Base-by-base conservation (phyloP, 2,329 filamentous ascomycete species). In the Colletotrichum sp. region DNA sequence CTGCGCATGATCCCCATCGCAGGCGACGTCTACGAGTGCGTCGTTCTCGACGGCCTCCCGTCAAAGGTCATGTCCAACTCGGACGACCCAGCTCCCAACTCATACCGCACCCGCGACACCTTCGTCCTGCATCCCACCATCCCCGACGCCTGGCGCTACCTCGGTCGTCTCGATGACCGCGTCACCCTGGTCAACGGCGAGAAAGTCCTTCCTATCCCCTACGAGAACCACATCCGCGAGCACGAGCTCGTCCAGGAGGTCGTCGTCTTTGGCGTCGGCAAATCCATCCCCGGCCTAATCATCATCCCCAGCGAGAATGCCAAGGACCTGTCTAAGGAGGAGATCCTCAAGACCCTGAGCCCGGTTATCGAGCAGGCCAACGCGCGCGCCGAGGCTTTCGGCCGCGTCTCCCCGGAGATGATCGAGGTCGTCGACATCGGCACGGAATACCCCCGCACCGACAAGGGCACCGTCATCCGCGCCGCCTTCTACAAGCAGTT, bases 261-360 rank as follows among this genome's bases (percentile, higher is more conserved):
- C 0, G 84, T 92, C 4, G 87, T 92, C 1, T 92, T 93, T 76
- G 92, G 92, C 0, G 86, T 88, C 2, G 90, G 88, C 11, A 87
- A 86, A 64, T 84, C 87, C 1, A 85, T 89, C 32, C 89, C 90
- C 0, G 91, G 91, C 2, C 78, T 92, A 13, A 78, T 92, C 13
- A 83, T 93, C 15, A 83, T 93, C 27, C 87, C 88, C 30, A 85
- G 87, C 15, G 86, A 89, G n/a, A 82, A 83, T 4, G 86, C 87
- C 1, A 80, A 81, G 0, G 78, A 85, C 0, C 81, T 90, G 63
- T 80, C 85, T 0, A 84, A 88, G 5, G 82, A 86, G 0, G 86
- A 90, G 12, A 84, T 89, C 25, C 79, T 92, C 0, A 82, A 89
- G 2, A 78, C 80, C 0, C 85, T 93, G 1, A 89, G 86, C 86